These are phyloP conservation scores for Peterozyma toletana DNA, from an alignment of 805 yeast genomes.

Conservation along the genomic window DNA sequence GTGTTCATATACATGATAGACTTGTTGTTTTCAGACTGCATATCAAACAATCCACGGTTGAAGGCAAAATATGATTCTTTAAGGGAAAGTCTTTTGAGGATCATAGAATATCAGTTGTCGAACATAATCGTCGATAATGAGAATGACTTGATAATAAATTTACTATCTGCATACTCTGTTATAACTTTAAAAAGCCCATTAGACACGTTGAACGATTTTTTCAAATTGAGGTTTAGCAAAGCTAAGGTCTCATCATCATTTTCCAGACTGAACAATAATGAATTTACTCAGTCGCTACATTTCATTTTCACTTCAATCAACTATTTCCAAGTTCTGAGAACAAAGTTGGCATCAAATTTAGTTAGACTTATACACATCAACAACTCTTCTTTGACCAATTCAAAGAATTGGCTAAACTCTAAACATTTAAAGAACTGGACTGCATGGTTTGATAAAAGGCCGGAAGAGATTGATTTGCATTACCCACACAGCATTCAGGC, in stretches of 20 bases:
- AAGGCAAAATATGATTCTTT: constrained; percentile 12
- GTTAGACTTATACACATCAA: constrained; percentile 15
- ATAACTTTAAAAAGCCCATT: constrained; percentile 12
- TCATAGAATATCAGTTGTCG: constrained; percentile 14
- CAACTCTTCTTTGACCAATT: constrained; percentile 6
- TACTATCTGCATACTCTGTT: constrained; percentile 17
- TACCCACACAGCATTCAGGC: constrained; percentile 13
- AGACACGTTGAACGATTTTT: constrained; percentile 16
- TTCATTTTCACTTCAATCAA: constrained; percentile 22
- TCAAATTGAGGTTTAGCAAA: constrained; percentile 13
- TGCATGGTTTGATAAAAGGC: constrained; percentile 15
- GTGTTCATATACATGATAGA: constrained; percentile 15
- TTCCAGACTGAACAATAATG: background rate
- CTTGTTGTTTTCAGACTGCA: constrained; percentile 13
- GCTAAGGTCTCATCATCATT: constrained; percentile 4
- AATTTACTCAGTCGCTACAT: constrained; percentile 17
- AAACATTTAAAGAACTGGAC: constrained; percentile 19
- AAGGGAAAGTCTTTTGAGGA: constrained; percentile 11
- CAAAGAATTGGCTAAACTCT: constrained; percentile 18
- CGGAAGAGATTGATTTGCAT: constrained; percentile 9
- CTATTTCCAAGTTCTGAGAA: constrained; percentile 14
- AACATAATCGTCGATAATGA: constrained; percentile 19
- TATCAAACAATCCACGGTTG: constrained; percentile 1
- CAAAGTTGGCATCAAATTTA: constrained; percentile 16
- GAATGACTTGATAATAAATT: constrained; percentile 17